Evolutionary conservation across 345 rosid species (phyloP).

Genomic region (Lepidium didymum): DNA sequence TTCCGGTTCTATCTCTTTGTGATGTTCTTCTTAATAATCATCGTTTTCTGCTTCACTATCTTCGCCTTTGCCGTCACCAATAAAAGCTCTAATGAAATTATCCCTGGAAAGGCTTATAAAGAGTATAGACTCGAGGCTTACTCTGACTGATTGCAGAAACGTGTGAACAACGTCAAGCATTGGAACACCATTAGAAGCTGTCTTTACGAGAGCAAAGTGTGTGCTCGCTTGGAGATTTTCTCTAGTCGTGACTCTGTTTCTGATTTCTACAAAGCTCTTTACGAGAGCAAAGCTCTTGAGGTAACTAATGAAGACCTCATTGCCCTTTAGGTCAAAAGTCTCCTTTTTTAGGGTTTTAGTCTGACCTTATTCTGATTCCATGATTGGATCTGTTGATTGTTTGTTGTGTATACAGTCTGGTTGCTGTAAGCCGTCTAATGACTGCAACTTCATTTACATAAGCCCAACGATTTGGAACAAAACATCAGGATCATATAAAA

Average conservation of each 20-base stretch:
- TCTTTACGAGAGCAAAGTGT: slow-evolving; percentile 42
- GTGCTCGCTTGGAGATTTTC: slow-evolving; percentile 28
- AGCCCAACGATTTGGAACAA: slow-evolving; percentile 59
- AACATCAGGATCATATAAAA: slow-evolving; percentile 7
- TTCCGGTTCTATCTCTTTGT: slow-evolving; percentile 76
- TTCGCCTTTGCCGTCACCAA: slow-evolving; percentile 73
- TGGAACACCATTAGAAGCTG: slow-evolving; percentile 73
- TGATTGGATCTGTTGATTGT: background rate
- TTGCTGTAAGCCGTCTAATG: slow-evolving; percentile 84
- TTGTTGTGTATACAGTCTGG: slow-evolving; percentile 51
- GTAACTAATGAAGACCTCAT: too few relatives aligned
- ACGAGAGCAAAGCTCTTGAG: too few relatives aligned
- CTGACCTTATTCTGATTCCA: background rate
- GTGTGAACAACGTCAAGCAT: slow-evolving; percentile 43
- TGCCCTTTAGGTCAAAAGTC: background rate
- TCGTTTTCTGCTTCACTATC: slow-evolving; percentile 63
- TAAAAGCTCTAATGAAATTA: slow-evolving; percentile 64
- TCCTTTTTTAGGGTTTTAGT: background rate
- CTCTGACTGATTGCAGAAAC: slow-evolving; percentile 64
- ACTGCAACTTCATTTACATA: slow-evolving; percentile 52
- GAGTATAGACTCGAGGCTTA: slow-evolving; percentile 70
- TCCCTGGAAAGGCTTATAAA: slow-evolving; percentile 62
- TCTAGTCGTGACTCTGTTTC: slow-evolving; percentile 2
- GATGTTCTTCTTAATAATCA: slow-evolving; percentile 65
- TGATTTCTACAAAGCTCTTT: slow-evolving; percentile 25